These are phyloP conservation scores for Colletotrichum shisoi DNA, from an alignment of 2,329 filamentous ascomycete species.

Conservation along the genomic window DNA sequence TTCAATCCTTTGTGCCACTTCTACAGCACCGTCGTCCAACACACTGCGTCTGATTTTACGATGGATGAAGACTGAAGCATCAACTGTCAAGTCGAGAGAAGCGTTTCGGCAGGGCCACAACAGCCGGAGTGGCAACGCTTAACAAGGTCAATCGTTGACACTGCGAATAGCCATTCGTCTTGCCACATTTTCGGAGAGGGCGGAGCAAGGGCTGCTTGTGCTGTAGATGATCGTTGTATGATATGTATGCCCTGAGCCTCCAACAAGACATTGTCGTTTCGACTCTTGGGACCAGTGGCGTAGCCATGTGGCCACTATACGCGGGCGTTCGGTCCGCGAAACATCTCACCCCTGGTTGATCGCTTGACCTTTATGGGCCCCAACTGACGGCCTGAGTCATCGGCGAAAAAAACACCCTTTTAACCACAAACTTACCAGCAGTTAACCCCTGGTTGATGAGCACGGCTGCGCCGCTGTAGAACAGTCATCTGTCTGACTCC, in stretches of 20 bases:
- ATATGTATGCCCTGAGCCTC: neutral
- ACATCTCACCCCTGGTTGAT: neutral
- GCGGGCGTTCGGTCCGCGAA: constrained; percentile 4
- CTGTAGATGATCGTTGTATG: neutral
- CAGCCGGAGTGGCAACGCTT: neutral
- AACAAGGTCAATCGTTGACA: neutral
- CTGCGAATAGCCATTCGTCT: neutral
- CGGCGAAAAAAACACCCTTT: too few relatives aligned
- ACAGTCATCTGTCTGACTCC: constrained; percentile 14
- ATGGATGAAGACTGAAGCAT: neutral
- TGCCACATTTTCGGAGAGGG: neutral
- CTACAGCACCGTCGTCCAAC: neutral
- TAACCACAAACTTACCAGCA: too few relatives aligned
- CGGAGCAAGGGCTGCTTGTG: neutral
- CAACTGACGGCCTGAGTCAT: too few relatives aligned
- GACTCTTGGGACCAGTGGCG: constrained; percentile 3
- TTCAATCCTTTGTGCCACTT: constrained; percentile 37
- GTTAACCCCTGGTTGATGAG: neutral
- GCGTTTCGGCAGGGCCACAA: neutral
- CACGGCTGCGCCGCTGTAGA: constrained; percentile 28
- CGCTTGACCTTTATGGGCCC: too few relatives aligned
- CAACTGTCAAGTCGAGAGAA: neutral
- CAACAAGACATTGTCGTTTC: constrained; percentile 2
- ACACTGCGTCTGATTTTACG: neutral
- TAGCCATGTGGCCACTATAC: neutral